Conservation (phyloP, 2,329 filamentous ascomycete genomes). For the Sclerotinia spermophila region DNA sequence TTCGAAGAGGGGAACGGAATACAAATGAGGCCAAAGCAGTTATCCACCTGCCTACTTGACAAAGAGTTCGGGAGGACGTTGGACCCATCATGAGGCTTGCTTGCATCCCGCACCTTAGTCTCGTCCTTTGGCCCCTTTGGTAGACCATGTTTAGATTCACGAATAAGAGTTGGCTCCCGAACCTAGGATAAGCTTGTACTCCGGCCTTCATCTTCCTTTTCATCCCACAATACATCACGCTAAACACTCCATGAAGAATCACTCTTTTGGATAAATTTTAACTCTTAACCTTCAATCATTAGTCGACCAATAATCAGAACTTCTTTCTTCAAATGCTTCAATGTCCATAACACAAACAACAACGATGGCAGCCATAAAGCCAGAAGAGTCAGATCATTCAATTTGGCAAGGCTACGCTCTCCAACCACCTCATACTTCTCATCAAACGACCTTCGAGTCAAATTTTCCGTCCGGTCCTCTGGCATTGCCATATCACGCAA, state of each 20-base stretch:
- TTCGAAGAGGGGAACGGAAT: slow-evolving; percentile 23
- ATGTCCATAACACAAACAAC: slow-evolving; percentile 36
- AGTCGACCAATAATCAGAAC: slow-evolving; percentile 24
- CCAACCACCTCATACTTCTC: slow-evolving; percentile 28
- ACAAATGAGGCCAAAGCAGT: slow-evolving; percentile 20
- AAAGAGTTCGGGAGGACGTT: slow-evolving; percentile 32
- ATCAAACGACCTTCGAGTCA: slow-evolving; percentile 31
- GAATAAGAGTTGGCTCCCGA: slow-evolving; percentile 34
- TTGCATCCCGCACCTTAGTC: slow-evolving; percentile 21
- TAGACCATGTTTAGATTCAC: slow-evolving; percentile 29
- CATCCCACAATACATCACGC: slow-evolving; percentile 24
- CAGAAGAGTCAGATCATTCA: slow-evolving; percentile 35
- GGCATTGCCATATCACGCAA: slow-evolving; percentile 31
- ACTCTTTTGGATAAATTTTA: slow-evolving; percentile 29
- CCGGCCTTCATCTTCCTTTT: slow-evolving; percentile 30
- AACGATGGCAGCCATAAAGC: slow-evolving; percentile 37
- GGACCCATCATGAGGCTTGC: slow-evolving; percentile 34
- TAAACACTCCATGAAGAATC: slow-evolving; percentile 17
- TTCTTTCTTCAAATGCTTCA: slow-evolving; percentile 28
- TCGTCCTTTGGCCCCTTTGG: slow-evolving; percentile 30
- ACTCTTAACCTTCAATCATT: slow-evolving; percentile 14
- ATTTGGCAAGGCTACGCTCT: slow-evolving; percentile 37
- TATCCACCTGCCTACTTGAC: slow-evolving; percentile 23
- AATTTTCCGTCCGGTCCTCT: slow-evolving; percentile 29
- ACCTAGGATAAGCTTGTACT: slow-evolving; percentile 33